Evolutionary conservation across 306 rosid species (phyloP).

Genomic region (Potentilla sterilis): DNA sequence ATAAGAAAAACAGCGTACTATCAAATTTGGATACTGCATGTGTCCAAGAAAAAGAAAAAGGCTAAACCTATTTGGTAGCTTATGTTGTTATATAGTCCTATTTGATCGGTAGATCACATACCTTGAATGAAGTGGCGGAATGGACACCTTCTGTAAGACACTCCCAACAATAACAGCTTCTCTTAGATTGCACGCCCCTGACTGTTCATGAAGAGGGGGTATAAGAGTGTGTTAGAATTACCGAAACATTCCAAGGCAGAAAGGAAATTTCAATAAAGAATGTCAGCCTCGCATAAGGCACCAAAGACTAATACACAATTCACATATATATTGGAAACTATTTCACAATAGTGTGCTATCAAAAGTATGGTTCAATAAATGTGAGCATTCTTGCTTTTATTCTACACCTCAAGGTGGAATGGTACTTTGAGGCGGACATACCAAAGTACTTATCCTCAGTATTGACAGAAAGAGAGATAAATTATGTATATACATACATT

Average conservation of each 20-base stretch:
- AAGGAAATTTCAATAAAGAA: neutral
- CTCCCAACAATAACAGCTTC: constrained; percentile 96
- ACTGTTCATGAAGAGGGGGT: constrained; percentile 47
- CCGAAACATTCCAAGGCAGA: neutral
- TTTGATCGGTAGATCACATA: constrained; percentile 23
- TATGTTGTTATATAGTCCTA: neutral
- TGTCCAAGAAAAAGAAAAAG: no score
- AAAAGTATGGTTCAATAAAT: neutral
- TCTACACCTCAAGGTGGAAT: neutral
- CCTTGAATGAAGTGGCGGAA: constrained; percentile 97
- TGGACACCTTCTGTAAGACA: constrained; percentile 72
- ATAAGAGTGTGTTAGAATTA: neutral
- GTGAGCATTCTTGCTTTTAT: neutral
- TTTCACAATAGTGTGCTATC: no score
- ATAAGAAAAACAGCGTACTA: neutral
- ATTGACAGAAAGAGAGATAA: neutral
- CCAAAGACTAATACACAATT: neutral
- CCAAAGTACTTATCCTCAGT: neutral
- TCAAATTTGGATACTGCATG: neutral
- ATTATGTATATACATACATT: neutral
- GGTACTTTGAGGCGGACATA: neutral
- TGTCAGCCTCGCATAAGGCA: neutral
- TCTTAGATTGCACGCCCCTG: constrained; percentile 74
- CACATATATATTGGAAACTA: neutral
- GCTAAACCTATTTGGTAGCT: neutral